phyloP scores from a whole-genome alignment of 768 basidiomycete genomes.

The Russula abietina region DNA sequence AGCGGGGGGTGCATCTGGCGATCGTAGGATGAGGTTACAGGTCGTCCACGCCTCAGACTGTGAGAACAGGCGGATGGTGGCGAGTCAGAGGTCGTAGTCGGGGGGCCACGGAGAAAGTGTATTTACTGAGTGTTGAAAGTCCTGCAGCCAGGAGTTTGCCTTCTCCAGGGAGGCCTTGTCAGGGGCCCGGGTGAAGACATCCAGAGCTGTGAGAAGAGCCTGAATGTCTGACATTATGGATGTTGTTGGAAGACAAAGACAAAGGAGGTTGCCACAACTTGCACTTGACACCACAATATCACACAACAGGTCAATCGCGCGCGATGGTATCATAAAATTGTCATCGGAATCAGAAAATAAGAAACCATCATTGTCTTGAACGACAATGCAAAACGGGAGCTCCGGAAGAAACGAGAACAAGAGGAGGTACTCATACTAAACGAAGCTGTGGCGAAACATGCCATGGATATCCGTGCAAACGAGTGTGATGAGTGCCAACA shows the following conservation, averaged over 20 bases:
- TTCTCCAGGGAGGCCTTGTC: constrained; percentile 77
- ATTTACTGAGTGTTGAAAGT: constrained; percentile 99
- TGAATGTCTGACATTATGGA: constrained; percentile 59
- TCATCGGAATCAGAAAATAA: constrained; percentile 21
- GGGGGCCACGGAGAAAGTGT: constrained; percentile 59
- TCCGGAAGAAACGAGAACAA: constrained; percentile 24
- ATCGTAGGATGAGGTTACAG: constrained; percentile 85
- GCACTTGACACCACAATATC: not conserved
- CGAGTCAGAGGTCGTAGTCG: constrained; percentile 59
- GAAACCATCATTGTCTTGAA: constrained; percentile 7
- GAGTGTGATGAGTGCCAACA: constrained; percentile 24
- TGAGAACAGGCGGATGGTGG: constrained; percentile 50
- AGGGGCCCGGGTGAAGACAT: constrained; percentile 74
- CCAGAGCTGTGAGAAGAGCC: constrained; percentile 67
- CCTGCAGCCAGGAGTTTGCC: constrained; percentile 94
- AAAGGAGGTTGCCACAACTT: not conserved
- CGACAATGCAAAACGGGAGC: not conserved
- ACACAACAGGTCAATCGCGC: constrained; percentile 9
- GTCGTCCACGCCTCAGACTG: constrained; percentile 97
- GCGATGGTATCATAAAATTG: constrained; percentile 27
- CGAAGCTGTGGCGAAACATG: constrained; percentile 20
- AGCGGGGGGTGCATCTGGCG: constrained; percentile 66
- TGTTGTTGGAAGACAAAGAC: constrained; percentile 2
- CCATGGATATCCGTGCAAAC: constrained; percentile 26
- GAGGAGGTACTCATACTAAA: constrained; percentile 23